Conservation (phyloP, 768 basidiomycete genomes). For the Suillus placidus region DNA sequence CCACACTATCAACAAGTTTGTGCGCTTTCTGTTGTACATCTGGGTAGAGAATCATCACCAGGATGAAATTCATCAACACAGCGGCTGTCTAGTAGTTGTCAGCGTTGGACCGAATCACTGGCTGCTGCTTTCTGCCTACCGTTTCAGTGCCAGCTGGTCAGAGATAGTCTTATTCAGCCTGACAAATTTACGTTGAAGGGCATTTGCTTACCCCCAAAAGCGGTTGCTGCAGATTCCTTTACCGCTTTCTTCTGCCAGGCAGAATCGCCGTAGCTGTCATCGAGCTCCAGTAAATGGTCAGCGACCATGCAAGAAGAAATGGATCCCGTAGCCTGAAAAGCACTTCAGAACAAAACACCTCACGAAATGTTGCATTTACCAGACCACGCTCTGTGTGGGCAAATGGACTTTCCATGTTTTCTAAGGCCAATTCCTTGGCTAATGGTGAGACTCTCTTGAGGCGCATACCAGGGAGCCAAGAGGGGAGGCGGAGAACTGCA, state of each 20-base stretch:
- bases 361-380: constrained; percentile 1
- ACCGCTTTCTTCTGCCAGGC: constrained; percentile 1
- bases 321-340: constrained; percentile 26
- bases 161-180: not conserved
- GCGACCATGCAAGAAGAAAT: constrained; percentile 13
- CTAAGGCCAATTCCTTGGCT: not conserved
- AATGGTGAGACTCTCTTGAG: constrained; percentile 8
- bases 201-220: constrained; percentile 5
- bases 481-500: constrained; percentile 12
- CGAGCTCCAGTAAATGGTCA: constrained; percentile 10
- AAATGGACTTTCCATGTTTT: constrained; percentile 13
- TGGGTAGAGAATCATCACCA: constrained; percentile 18
- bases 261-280: not conserved
- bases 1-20: constrained; percentile 25
- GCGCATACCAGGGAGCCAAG: constrained; percentile 17
- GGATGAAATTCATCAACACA: constrained; percentile 14
- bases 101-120: not conserved
- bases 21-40: constrained; percentile 29
- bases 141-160: constrained; percentile 9
- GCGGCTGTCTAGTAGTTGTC: constrained; percentile 6
- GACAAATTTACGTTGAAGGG: not conserved
- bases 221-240: constrained; percentile 9
- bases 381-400: constrained; percentile 4
- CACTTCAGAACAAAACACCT: not conserved
- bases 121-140: not conserved